Conservation (phyloP, 1,284 basidiomycete genomes). For the Microstroma glucosiphilum region DNA sequence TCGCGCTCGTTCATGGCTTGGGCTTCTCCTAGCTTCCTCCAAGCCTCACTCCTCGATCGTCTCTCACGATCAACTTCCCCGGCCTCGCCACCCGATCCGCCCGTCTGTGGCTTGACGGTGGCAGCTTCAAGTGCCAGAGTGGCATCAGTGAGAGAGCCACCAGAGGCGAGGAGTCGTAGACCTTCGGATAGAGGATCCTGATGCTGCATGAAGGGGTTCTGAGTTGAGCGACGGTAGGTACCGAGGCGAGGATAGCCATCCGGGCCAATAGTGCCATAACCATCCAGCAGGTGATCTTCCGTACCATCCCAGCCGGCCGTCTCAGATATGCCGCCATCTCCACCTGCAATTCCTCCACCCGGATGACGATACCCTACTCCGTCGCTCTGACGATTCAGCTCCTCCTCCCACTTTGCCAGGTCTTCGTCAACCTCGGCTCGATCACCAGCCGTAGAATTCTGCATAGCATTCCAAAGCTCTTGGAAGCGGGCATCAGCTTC, state of each 20-base stretch:
- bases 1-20: constrained; percentile 88
- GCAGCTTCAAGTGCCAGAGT: constrained; percentile 79
- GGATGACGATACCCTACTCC: constrained; percentile 61
- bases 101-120: constrained; percentile 49
- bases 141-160: constrained; percentile 75
- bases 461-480: constrained; percentile 48
- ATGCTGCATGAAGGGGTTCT: constrained; percentile 64
- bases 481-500: constrained; percentile 41
- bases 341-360: constrained; percentile 40
- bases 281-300: constrained; percentile 38
- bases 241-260: constrained; percentile 45
- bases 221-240: constrained; percentile 30
- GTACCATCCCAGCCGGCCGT: constrained; percentile 38
- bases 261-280: constrained; percentile 35
- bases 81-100: constrained; percentile 57
- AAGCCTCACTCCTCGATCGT: constrained; percentile 65
- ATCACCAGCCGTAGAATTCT: constrained; percentile 25
- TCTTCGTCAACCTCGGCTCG: constrained; percentile 37
- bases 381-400: constrained; percentile 56
- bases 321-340: constrained; percentile 33
- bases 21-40: constrained; percentile 87
- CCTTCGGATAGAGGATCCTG: constrained; percentile 57
- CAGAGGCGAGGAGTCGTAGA: constrained; percentile 64
- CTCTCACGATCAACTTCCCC: constrained; percentile 53
- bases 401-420: constrained; percentile 66